Conservation (phyloP, 495 filamentous ascomycete species). For the Cudoniella acicularis region DNA sequence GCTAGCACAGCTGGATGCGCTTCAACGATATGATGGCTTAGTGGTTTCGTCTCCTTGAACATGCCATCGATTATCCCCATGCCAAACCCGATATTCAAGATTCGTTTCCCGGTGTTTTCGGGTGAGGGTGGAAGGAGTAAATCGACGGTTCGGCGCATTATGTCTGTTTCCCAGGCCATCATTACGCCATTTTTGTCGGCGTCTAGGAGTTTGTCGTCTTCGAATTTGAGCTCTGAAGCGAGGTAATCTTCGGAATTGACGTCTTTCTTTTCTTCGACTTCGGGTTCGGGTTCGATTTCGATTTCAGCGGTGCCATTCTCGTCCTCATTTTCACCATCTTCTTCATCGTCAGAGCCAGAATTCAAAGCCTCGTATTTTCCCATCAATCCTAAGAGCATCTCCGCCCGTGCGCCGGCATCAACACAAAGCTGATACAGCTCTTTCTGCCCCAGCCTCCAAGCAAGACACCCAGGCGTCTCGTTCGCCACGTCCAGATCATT, state of each 20-base stretch:
- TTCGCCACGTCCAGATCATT: conserved; percentile 83
- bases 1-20: conserved; percentile 80
- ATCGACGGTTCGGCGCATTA: conserved; percentile 77
- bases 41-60: conserved; percentile 66
- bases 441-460: conserved; percentile 62
- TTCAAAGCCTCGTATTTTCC: conserved; percentile 77
- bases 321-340: conserved; percentile 42
- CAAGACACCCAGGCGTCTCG: conserved; percentile 91
- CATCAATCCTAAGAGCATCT: conserved; percentile 73
- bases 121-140: conserved; percentile 52
- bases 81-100: conserved; percentile 91
- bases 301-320: conserved; percentile 7
- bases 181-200: conserved; percentile 83
- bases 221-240: conserved; percentile 70
- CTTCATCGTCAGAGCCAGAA: conserved; percentile 55
- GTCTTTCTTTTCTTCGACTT: conserved; percentile 23
- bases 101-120: conserved; percentile 52
- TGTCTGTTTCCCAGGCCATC: conserved; percentile 93
- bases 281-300: conserved; percentile 20
- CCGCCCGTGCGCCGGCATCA: conserved; percentile 87
- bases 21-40: conserved; percentile 82
- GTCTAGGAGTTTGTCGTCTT: conserved; percentile 68
- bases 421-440: conserved; percentile 82
- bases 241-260: conserved; percentile 61
- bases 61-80: conserved; percentile 94